Conservation (phyloP, 2,329 filamentous ascomycete genomes). For the Arthrobotrys iridis region DNA sequence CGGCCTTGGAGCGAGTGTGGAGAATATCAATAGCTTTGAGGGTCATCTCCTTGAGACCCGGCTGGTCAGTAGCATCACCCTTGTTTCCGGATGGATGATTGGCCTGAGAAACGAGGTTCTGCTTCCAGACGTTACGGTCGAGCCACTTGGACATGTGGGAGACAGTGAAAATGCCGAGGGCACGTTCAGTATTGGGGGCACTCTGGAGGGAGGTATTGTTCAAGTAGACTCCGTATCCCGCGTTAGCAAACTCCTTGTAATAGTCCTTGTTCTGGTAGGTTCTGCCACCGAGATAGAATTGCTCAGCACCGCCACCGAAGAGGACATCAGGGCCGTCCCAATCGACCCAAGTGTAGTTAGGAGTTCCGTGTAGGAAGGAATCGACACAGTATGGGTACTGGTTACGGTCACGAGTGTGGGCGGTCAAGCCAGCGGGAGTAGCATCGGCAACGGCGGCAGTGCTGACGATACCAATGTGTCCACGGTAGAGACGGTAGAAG, state of each 20-base stretch:
- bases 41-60: conserved; percentile 88
- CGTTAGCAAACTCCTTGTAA: conserved; percentile 74
- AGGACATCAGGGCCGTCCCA: conserved; percentile 80
- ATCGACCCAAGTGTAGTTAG: conserved; percentile 83
- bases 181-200: conserved; percentile 69
- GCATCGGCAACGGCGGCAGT: conserved; percentile 86
- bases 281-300: conserved; percentile 70
- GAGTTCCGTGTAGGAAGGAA: conserved; percentile 77
- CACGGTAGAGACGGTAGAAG: conserved; percentile 74
- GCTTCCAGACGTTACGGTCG: conserved; percentile 80
- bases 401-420: conserved; percentile 76
- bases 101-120: conserved; percentile 73
- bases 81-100: conserved; percentile 76
- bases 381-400: conserved; percentile 78
- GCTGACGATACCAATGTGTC: conserved; percentile 71
- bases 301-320: conserved; percentile 83
- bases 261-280: conserved; percentile 79
- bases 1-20: conserved; percentile 69
- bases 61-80: conserved; percentile 75
- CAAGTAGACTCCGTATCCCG: conserved; percentile 75
- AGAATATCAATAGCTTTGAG: conserved; percentile 85
- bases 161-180: conserved; percentile 80
- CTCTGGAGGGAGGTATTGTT: conserved; percentile 77
- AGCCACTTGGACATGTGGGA: conserved; percentile 84
- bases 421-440: conserved; percentile 78